Evolutionary conservation across 306 rosid species (phyloP).

Genomic region (Sophora flavescens): DNA sequence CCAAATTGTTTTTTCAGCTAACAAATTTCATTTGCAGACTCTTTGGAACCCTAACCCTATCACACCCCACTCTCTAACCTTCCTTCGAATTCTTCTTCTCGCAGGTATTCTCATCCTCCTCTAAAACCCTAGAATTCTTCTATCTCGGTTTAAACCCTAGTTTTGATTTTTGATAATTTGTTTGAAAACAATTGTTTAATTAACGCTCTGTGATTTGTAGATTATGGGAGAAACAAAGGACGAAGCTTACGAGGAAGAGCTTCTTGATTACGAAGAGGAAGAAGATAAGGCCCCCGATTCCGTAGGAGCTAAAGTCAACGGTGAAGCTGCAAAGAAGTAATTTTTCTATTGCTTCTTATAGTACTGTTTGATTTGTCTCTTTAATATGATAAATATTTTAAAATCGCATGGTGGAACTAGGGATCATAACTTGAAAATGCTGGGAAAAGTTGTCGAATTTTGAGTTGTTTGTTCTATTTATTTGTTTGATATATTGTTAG

Average conservation of each 20-base stretch:
- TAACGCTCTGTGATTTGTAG: constrained; percentile 37
- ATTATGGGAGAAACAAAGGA: constrained; percentile 83
- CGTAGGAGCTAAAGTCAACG: constrained; percentile 71
- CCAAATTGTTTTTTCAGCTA: constrained; percentile 56
- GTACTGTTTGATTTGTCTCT: neutral
- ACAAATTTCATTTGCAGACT: constrained; percentile 80
- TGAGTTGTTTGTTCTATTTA: neutral
- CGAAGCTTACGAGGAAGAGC: constrained; percentile 86
- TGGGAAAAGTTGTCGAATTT: neutral
- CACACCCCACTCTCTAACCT: neutral
- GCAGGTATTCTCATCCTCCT: constrained; percentile 46
- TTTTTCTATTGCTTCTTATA: neutral
- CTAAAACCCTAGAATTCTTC: constrained; percentile 43
- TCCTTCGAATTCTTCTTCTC: constrained; percentile 24
- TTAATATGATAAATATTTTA: neutral
- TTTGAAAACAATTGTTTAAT: neutral
- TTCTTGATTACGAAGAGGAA: constrained; percentile 85
- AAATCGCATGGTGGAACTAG: neutral
- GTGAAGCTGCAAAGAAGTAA: constrained; percentile 80
- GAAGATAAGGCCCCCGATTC: constrained; percentile 85
- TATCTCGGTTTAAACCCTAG: constrained; percentile 47
- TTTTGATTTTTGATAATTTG: neutral
- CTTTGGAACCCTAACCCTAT: constrained; percentile 48
- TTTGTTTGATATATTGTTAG: neutral
- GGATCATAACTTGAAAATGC: neutral